phyloP scores from a whole-genome alignment of 2,329 filamentous ascomycete genomes.

The Diaporthe helianthi region DNA sequence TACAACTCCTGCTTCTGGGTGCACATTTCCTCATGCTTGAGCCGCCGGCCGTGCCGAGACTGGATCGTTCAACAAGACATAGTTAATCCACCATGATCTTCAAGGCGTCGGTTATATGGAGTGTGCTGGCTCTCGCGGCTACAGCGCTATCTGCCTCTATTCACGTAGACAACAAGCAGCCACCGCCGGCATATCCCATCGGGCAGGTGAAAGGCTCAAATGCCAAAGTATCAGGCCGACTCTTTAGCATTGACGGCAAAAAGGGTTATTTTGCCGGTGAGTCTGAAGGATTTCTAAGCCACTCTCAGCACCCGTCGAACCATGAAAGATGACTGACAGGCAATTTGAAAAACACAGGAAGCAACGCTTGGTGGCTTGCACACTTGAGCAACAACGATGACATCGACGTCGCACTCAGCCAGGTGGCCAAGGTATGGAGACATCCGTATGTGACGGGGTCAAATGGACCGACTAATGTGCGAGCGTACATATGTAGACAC shows the following conservation, averaged over 20 bases:
- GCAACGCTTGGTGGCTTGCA: conserved; percentile 34
- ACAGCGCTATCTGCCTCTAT: conserved; percentile 3
- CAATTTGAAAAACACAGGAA: neutral
- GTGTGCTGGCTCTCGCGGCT: neutral
- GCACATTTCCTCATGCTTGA: neutral
- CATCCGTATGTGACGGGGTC: neutral
- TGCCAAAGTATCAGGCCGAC: conserved; percentile 29
- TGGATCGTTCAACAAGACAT: neutral
- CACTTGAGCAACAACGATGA: conserved; percentile 57
- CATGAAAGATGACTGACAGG: too few relatives aligned
- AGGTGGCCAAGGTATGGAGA: conserved; percentile 29
- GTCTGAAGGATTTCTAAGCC: neutral
- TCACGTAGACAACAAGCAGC: conserved; percentile 27
- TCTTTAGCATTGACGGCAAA: conserved; percentile 26
- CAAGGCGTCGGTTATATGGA: neutral
- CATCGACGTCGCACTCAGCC: conserved; percentile 52
- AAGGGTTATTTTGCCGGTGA: conserved; percentile 31
- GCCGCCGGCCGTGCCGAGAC: neutral
- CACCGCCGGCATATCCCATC: conserved; percentile 26
- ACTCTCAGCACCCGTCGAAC: neutral
- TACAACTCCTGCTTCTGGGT: neutral
- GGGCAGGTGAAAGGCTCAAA: conserved; percentile 15
- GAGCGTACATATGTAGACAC: conserved; percentile 49
- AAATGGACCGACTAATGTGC: conserved; percentile 42
- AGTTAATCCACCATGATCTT: conserved; percentile 24